Base-by-base conservation (phyloP, 2,329 filamentous ascomycete species). In the Teratosphaeria zuluensis region DNA sequence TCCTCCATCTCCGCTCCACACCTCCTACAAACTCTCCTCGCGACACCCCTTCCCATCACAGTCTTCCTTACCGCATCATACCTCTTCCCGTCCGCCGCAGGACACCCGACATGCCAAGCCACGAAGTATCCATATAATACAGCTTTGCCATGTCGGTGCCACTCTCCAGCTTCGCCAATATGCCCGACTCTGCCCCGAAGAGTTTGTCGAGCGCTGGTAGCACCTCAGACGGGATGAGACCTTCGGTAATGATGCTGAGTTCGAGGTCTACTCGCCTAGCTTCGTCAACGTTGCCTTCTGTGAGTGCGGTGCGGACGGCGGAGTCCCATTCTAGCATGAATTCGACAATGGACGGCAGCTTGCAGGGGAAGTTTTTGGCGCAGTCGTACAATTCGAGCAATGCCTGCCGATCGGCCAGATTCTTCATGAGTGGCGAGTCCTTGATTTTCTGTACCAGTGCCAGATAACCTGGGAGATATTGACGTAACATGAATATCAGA, bases 91-190 rank as follows among this genome's bases (percentile, higher is more conserved):
- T 61, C 57, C 8, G 16, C 38, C 24, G 56, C 21, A 35, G 55
- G 35, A 8, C 21, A 14, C 21, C 28, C 21, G 38, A 79, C 14
- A 90, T 76, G 4, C 87, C 87, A 11, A 94, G 77, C 69, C 89
- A 81, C 54, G 78, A 79, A 58, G 85, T 89, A 69, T 94, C 84
- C 54, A 83, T 82, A 72, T 90, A 88, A 74, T 88, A 89, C 54
- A 95, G 78, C 61, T 80, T 80, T 9, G 85, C 81, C 31, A 84
- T 80, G 63, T 94, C 84, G 11, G 85, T 79, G 57, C 81, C 78
- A 4, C 76, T 76, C 48, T 81, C 78, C 57, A 92, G 80, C 21
- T 78, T 76, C 0, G 77, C 77, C 31, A 90, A 73, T 0, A 74
- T 76, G 21, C 75, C 76, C 0, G 73, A 76, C 0, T 85, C 69